Evolutionary conservation across 306 rosid genomes (phyloP).

Genomic region (Cicer chorassanicum): DNA sequence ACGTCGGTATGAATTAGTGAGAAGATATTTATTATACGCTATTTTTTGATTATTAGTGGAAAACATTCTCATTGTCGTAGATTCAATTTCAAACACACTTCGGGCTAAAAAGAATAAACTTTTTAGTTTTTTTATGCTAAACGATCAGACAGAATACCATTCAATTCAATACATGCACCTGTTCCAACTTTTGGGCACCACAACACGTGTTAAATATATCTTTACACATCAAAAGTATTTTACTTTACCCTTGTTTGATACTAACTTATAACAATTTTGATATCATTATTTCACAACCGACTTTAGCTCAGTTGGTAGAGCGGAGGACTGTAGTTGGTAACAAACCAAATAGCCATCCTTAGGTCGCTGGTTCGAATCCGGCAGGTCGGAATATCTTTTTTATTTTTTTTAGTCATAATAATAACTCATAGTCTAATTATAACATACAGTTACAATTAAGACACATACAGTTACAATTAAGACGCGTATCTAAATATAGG

Average conservation of each 20-base stretch:
- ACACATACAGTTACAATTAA: neutral
- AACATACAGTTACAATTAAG: neutral
- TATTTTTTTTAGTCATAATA: neutral
- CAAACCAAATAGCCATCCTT: neutral
- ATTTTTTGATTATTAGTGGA: neutral
- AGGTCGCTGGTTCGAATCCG: constrained; percentile 54
- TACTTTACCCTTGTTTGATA: too few species aligned
- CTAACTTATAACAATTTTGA: too few species aligned
- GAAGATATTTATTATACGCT: too few species aligned
- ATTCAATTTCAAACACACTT: too few species aligned
- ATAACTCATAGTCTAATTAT: constrained; percentile 25
- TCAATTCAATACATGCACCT: too few species aligned
- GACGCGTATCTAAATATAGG: constrained; percentile 15
- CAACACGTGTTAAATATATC: too few species aligned
- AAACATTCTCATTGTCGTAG: neutral
- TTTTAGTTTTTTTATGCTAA: too few species aligned
- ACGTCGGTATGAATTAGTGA: too few species aligned
- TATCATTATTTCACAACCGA: neutral
- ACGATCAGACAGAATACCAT: too few species aligned
- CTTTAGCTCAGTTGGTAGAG: constrained; percentile 48
- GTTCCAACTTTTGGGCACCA: too few species aligned
- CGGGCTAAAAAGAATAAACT: too few species aligned
- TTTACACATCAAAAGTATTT: too few species aligned
- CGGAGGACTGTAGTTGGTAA: constrained; percentile 45
- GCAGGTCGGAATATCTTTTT: constrained; percentile 28